Percentiles rank a stretch among this genome's conserved stretches.
These are phyloP conservation scores for Ciborinia camelliae DNA, from an alignment of 2,329 filamentous ascomycete genomes.

Conservation along the genomic window DNA sequence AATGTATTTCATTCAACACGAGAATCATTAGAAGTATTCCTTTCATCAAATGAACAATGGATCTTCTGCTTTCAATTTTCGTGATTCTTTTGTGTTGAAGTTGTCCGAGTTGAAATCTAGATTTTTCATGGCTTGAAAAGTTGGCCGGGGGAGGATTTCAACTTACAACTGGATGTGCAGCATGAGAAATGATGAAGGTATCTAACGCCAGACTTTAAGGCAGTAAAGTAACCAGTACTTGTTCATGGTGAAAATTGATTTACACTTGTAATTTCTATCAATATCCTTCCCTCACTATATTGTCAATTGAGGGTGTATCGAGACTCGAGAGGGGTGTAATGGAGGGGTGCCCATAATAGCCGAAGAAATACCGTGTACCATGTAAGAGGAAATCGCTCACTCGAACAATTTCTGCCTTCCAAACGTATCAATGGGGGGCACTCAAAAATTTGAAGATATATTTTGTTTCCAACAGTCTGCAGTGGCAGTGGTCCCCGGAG, in stretches of 20 bases:
- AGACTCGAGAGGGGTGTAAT: no score
- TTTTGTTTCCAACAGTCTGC: background rate
- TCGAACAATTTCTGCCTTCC: background rate
- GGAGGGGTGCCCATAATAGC: background rate
- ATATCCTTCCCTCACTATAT: background rate
- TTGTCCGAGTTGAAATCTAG: background rate
- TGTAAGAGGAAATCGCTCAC: background rate
- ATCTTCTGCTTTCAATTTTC: background rate
- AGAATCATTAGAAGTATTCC: background rate
- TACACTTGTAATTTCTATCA: background rate
- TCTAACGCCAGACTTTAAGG: background rate
- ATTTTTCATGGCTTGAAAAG: background rate
- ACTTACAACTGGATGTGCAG: background rate
- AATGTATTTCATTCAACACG: background rate
- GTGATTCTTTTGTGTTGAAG: background rate
- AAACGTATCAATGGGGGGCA: background rate
- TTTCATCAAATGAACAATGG: conserved; percentile 13
- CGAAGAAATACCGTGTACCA: background rate
- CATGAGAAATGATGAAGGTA: background rate
- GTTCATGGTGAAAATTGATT: background rate
- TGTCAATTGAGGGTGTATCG: background rate
- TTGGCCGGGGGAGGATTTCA: background rate
- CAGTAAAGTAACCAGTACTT: background rate
- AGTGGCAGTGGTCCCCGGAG: no score
- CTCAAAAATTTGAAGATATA: background rate